phyloP scores from a whole-genome alignment of 163 green algal genomes.

The Scenedesmus sp. region DNA sequence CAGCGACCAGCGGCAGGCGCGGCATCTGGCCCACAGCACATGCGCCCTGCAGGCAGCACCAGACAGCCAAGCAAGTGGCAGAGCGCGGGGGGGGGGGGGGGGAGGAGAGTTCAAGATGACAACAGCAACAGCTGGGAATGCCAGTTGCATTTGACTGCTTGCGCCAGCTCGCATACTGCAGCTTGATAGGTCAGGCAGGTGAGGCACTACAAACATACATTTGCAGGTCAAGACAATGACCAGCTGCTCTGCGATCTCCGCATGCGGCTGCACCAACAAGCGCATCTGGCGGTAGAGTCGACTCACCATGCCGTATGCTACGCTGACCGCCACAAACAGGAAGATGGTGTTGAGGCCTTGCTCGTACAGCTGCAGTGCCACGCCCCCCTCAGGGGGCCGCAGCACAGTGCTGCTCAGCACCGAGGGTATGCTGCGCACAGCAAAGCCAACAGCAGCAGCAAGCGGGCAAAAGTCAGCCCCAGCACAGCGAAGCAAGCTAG shows the following conservation, averaged over 20 bases:
- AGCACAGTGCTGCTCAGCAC: constrained; percentile 63
- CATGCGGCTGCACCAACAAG: too few relatives aligned
- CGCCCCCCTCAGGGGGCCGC: constrained; percentile 59
- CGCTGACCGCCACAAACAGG: constrained; percentile 87
- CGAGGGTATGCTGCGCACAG: constrained; percentile 66
- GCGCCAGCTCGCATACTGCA: too few relatives aligned
- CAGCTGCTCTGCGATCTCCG: too few relatives aligned
- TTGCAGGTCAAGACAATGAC: too few relatives aligned
- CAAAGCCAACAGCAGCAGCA: background rate
- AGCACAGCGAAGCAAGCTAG: background rate
- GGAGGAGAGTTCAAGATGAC: too few relatives aligned
- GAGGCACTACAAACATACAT: too few relatives aligned
- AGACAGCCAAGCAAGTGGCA: background rate
- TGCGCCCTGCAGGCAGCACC: constrained; percentile 70
- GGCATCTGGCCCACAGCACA: constrained; percentile 85
- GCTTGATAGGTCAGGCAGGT: too few relatives aligned
- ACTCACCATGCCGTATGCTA: constrained; percentile 89
- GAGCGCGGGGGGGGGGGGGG: background rate
- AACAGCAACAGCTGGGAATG: background rate
- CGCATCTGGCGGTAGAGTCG: background rate
- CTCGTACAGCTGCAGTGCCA: constrained; percentile 86
- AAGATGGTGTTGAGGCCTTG: constrained; percentile 93
- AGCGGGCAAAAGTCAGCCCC: background rate
- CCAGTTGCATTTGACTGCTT: too few relatives aligned
- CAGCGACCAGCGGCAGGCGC: constrained; percentile 89